phyloP scores from a whole-genome alignment of 441 rosid species.

The Eruca vesicaria region DNA sequence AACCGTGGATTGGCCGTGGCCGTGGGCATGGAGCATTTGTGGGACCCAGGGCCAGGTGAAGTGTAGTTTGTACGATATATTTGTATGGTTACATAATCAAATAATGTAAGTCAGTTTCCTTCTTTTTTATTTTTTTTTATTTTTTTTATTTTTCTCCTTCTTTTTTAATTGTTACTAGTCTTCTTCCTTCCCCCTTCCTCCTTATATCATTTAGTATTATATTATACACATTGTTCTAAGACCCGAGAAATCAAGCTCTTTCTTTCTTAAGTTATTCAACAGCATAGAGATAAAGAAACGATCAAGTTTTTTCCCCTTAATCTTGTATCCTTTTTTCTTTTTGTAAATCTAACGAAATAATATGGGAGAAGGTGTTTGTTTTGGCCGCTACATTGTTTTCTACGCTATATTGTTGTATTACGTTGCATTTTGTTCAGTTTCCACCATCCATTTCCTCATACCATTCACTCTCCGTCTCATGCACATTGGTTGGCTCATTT shows the following conservation, averaged over 20 bases:
- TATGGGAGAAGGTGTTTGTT: not conserved
- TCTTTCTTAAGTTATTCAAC: not conserved
- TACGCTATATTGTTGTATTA: not conserved
- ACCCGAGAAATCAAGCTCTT: not conserved
- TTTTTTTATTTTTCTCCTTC: too few relatives aligned
- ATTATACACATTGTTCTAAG: not conserved
- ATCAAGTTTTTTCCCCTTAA: not conserved
- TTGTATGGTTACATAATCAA: not conserved
- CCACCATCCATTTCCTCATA: not conserved
- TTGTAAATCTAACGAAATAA: not conserved
- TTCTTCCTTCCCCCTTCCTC: not conserved
- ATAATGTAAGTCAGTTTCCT: not conserved
- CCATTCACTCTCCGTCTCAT: not conserved
- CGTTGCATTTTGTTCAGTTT: not conserved
- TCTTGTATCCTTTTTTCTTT: not conserved
- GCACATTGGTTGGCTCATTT: not conserved
- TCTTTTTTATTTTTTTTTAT: too few relatives aligned
- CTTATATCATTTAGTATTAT: not conserved
- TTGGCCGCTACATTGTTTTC: not conserved
- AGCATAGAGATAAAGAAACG: not conserved
- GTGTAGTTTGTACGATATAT: not conserved
- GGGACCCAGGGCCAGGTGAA: not conserved
- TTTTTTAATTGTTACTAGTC: not conserved
- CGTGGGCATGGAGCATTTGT: not conserved
- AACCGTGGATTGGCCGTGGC: not conserved